Conservation (phyloP, 139 green algal genomes). For the Picochlorum sp. region DNA sequence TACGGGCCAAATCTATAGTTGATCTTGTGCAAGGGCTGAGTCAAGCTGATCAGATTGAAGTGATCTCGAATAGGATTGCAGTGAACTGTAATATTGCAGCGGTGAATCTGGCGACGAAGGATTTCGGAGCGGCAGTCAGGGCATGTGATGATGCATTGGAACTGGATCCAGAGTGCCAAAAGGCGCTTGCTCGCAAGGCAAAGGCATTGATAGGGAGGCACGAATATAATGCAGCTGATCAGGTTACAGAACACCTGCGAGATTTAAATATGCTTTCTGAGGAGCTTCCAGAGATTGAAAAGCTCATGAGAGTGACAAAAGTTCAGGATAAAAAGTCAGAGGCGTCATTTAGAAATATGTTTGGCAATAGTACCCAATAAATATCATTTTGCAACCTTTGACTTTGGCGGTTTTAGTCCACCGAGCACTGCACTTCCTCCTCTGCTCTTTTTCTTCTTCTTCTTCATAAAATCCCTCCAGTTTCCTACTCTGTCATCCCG, state of each 20-base stretch:
- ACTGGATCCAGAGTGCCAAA: constrained; percentile 30
- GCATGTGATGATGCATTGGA: constrained; percentile 34
- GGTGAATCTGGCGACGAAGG: constrained; percentile 29
- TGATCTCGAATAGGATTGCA: constrained; percentile 36
- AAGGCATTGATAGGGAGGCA: constrained; percentile 33
- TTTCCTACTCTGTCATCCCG: constrained; percentile 62
- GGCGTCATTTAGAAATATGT: constrained; percentile 24
- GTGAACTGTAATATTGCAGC: constrained; percentile 54
- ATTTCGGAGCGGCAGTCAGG: constrained; percentile 27
- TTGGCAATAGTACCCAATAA: constrained; percentile 6
- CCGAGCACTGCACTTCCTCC: constrained; percentile 11
- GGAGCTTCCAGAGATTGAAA: constrained; percentile 11
- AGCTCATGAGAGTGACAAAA: background rate
- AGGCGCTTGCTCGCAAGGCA: constrained; percentile 39
- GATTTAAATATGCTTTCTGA: background rate
- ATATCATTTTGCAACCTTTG: constrained; percentile 25
- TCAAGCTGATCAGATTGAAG: constrained; percentile 43
- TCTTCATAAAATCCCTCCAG: constrained; percentile 68
- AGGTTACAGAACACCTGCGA: constrained; percentile 13
- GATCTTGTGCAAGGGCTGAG: constrained; percentile 38
- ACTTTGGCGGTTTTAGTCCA: constrained; percentile 52
- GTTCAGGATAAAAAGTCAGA: constrained; percentile 1
- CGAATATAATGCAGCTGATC: constrained; percentile 18
- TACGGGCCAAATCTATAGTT: constrained; percentile 40
- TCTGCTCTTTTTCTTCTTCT: constrained; percentile 37